Evolutionary conservation across 108 stramenopile species (phyloP).

Genomic region (Stephanodiscus minutulus): DNA sequence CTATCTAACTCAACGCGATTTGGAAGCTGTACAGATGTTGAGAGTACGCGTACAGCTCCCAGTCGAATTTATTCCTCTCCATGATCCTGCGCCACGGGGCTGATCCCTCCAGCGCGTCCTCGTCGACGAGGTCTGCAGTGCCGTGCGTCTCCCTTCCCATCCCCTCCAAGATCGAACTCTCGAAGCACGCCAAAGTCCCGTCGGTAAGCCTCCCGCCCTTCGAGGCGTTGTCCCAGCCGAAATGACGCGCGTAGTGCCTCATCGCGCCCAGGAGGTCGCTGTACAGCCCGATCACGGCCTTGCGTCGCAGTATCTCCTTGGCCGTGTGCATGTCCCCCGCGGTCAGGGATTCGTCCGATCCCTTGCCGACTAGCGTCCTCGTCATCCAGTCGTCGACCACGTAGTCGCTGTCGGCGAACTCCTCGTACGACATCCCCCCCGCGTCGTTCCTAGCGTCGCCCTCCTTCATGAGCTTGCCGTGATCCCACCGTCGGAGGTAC

Average conservation of each 20-base stretch:
- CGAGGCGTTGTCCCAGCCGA: conserved; percentile 40
- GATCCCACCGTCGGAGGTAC: conserved; percentile 2
- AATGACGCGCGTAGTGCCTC: conserved; percentile 37
- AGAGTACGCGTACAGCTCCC: conserved; percentile 35
- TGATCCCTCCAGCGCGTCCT: conserved; percentile 27
- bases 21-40: conserved; percentile 34
- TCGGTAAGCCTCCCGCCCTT: conserved; percentile 2
- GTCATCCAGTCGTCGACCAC: conserved; percentile 45
- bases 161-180: conserved; percentile 21
- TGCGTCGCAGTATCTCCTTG: conserved; percentile 46
- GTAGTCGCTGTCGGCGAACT: conserved; percentile 31
- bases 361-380: conserved; percentile 16
- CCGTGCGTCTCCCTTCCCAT: conserved; percentile 14
- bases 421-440: conserved; percentile 22
- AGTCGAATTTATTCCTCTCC: conserved; percentile 42
- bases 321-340: conserved; percentile 35
- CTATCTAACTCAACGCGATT: conserved; percentile 25
- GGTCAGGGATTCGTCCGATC: conserved; percentile 16
- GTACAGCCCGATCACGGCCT: conserved; percentile 40
- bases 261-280: conserved; percentile 21
- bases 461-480: neutral
- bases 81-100: conserved; percentile 18
- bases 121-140: conserved; percentile 11
- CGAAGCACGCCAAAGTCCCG: conserved; percentile 18
- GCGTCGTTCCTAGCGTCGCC: no score